phyloP scores from a whole-genome alignment of 768 basidiomycete genomes.

The Phylloporus sp. region DNA sequence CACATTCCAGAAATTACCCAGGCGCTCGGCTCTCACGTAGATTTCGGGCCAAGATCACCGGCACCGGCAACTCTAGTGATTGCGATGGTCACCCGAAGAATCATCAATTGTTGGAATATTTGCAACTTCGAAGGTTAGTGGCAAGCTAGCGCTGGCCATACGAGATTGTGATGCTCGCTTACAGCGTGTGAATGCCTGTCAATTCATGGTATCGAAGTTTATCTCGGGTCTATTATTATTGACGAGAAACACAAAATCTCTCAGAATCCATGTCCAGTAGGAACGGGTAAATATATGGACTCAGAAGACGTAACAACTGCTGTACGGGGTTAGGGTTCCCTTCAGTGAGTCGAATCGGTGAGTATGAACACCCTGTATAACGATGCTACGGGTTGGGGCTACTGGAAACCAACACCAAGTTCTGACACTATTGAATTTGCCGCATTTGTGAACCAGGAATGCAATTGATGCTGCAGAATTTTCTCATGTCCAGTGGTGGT shows the following conservation, averaged over 20 bases:
- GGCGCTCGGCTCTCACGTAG: background rate
- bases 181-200: too few relatives aligned
- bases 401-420: background rate
- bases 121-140: background rate
- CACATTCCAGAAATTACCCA: background rate
- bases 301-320: too few relatives aligned
- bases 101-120: background rate
- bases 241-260: too few relatives aligned
- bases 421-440: background rate
- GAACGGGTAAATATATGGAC: too few relatives aligned
- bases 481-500: background rate
- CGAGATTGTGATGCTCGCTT: too few relatives aligned
- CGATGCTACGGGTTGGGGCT: background rate
- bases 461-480: background rate
- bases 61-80: too few relatives aligned
- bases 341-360: background rate
- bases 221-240: too few relatives aligned
- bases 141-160: background rate
- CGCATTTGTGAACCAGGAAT: background rate
- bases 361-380: background rate
- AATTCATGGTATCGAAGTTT: too few relatives aligned
- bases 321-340: too few relatives aligned
- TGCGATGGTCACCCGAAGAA: background rate
- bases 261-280: too few relatives aligned
- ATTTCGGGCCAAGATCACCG: background rate